phyloP scores from a whole-genome alignment of 2,329 filamentous ascomycete genomes.

The Bipolaris gigantea region DNA sequence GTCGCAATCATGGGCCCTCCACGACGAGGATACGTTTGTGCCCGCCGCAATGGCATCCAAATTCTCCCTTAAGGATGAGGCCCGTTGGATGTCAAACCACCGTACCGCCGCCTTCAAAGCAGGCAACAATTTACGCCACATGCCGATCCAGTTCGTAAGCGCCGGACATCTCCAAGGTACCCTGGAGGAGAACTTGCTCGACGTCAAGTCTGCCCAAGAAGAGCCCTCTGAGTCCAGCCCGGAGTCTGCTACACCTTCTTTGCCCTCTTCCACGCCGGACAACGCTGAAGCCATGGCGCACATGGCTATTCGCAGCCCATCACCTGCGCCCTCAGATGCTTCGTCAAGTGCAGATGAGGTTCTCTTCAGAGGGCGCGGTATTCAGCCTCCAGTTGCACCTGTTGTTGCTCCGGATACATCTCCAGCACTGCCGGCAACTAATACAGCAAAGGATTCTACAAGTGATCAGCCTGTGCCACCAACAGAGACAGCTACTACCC shows the following conservation, averaged over 20 bases:
- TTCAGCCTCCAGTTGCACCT: slow-evolving; percentile 8
- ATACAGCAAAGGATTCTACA: neutral
- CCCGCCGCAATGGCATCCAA: slow-evolving; percentile 19
- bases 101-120: slow-evolving; percentile 50
- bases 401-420: neutral
- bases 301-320: slow-evolving; percentile 44
- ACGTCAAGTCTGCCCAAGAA: slow-evolving; percentile 7
- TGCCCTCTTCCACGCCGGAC: slow-evolving; percentile 19
- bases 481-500: neutral
- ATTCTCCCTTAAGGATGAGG: slow-evolving; percentile 60
- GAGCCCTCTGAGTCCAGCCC: slow-evolving; percentile 9
- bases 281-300: slow-evolving; percentile 33
- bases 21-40: slow-evolving; percentile 23
- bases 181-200: slow-evolving; percentile 35
- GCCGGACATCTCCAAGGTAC: slow-evolving; percentile 52
- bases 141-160: slow-evolving; percentile 62
- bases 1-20: slow-evolving; percentile 17
- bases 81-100: slow-evolving; percentile 59
- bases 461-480: neutral
- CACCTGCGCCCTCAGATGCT: slow-evolving; percentile 32
- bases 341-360: slow-evolving; percentile 63
- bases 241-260: slow-evolving; percentile 19
- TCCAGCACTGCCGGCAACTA: slow-evolving; percentile 2
- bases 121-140: slow-evolving; percentile 57
- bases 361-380: slow-evolving; percentile 39